Base-by-base conservation (phyloP, 202 grass and related monocot genomes). In the Setaria italica region DNA sequence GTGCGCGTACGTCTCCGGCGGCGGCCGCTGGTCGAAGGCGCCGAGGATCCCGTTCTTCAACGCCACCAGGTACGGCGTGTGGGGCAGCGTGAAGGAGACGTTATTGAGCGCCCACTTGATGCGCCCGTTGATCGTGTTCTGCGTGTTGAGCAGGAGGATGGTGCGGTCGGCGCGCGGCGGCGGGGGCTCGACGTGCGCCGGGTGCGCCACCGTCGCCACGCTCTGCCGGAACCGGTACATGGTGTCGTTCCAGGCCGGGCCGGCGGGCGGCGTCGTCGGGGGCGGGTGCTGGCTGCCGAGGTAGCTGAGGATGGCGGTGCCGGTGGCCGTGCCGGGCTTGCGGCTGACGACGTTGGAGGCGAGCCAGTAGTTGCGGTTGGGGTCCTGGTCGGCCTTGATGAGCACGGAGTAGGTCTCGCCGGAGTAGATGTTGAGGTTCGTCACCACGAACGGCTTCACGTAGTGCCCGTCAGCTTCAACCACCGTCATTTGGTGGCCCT, bases 381-480 rank as follows among this genome's bases (percentile, higher is more conserved):
- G 94, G 78, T 92, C 94, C 58, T 91, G 90, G 77, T 94, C 67
- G 7, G 92, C 92, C 20, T 41, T 97, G 81, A 97, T 43, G 0
- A 97, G 70, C 5, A 97, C 92, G 10, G 92, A 97, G 84, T 97
- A 97, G 19, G 88, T 97, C 90, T 97, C 92, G 9, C 94, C 94
- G 6, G 94, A 97, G 86, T 94, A 97, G 87, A 97, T 90, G 74
- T 86, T 89, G 46, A 97, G 90, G 83, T 91, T 94, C 58, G 86
- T 88, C n/a, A 97, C 88, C 12, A 97, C 84, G 64, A 97, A 92
- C 21, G 94, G 94, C 43, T 92, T 88, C 64, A 97, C 94, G 51
- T 97, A 97, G 82, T 97, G 84, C 2, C 94, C 94, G 51, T 97
- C 94, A 1, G 94, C 90, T 75, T 97, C 94, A 4, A 97, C 94